Conservation (phyloP, 345 rosid genomes). For the Sapria himalayana region DNA sequence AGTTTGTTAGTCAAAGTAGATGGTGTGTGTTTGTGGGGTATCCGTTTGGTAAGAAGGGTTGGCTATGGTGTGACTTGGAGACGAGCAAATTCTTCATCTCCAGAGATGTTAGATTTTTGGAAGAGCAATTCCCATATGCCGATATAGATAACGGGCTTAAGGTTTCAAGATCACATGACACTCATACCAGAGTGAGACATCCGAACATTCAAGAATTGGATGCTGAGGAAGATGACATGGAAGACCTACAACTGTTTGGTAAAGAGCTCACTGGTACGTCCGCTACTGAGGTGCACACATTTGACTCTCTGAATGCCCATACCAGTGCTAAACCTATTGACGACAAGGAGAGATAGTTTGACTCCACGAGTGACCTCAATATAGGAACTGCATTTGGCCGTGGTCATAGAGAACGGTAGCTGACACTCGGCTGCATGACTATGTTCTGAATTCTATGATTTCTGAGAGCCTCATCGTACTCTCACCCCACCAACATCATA, state of each 20-base stretch:
- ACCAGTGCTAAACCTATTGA: no score
- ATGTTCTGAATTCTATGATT: background rate
- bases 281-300: no score
- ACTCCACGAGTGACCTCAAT: no score
- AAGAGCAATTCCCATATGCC: background rate
- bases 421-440: background rate
- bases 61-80: background rate
- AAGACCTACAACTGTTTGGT: background rate
- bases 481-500: background rate
- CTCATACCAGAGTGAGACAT: no score
- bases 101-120: background rate
- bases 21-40: constrained; percentile 2
- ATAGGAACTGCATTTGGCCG: no score
- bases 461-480: background rate
- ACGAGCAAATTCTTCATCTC: background rate
- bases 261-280: no score
- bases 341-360: no score
- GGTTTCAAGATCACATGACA: no score
- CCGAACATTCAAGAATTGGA: background rate
- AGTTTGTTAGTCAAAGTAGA: background rate
- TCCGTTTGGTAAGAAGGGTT: background rate
- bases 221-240: background rate
- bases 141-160: background rate
- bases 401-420: background rate
- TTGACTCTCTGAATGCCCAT: no score